A percentile compares a stretch with the other conserved stretches of the same genome.
These are phyloP conservation scores for Austroboletus niveus DNA, from an alignment of 1,284 basidiomycete species.

Conservation along the genomic window DNA sequence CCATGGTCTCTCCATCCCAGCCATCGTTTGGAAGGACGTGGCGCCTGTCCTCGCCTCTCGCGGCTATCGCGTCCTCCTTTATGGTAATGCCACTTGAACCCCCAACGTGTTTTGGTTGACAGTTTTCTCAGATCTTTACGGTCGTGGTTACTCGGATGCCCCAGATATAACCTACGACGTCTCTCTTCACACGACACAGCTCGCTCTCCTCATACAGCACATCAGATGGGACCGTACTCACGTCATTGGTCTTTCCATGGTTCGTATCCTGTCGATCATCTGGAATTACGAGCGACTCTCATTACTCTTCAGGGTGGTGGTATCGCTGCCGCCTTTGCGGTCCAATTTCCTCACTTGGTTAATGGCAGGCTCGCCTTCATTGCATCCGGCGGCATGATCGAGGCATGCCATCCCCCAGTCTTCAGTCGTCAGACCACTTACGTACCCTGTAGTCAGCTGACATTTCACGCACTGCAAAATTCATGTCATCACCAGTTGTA, in stretches of 20 bases:
- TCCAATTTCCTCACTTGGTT: constrained; percentile 68
- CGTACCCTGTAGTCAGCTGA: constrained; percentile 47
- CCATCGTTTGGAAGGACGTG: constrained; percentile 72
- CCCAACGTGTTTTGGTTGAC: constrained; percentile 4
- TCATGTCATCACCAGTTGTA: constrained; percentile 69
- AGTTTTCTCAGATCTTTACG: constrained; percentile 62
- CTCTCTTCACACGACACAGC: constrained; percentile 65
- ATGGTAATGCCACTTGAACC: constrained; percentile 43
- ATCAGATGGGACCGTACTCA: constrained; percentile 65
- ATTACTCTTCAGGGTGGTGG: constrained; percentile 57
- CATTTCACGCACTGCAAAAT: constrained; percentile 65
- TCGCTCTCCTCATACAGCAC: constrained; percentile 78
- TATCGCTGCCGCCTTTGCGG: constrained; percentile 65
- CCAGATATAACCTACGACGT: constrained; percentile 64
- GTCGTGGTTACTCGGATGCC: constrained; percentile 77
- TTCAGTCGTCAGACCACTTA: not conserved
- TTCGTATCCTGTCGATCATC: not conserved
- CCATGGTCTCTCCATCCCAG: constrained; percentile 73
- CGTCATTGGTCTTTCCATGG: constrained; percentile 69
- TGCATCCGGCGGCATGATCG: constrained; percentile 64
- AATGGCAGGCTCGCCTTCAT: constrained; percentile 62
- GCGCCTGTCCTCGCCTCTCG: constrained; percentile 57
- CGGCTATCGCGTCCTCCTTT: constrained; percentile 74
- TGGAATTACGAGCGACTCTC: not conserved
- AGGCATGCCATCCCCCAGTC: constrained; percentile 37